phyloP scores from a whole-genome alignment of 352 stramenopile species.

The Phytophthora kernoviae region DNA sequence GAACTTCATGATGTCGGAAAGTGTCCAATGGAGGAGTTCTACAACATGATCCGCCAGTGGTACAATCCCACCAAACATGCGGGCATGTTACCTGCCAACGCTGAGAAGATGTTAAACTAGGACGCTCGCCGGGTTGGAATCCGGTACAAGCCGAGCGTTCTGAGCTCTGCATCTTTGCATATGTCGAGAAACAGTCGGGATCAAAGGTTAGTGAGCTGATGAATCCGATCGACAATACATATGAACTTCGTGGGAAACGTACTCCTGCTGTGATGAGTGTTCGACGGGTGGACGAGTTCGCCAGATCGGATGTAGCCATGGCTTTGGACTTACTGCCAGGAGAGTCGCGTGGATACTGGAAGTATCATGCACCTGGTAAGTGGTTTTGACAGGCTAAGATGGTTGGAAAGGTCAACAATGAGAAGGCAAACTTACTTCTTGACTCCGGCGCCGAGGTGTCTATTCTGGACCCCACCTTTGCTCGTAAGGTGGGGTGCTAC shows the following conservation, averaged over 20 bases:
- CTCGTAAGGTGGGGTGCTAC: not conserved
- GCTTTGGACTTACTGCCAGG: constrained; percentile 15
- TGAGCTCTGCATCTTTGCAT: constrained; percentile 9
- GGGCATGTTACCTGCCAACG: constrained; percentile 5
- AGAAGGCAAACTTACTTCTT: constrained; percentile 11
- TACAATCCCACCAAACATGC: constrained; percentile 11
- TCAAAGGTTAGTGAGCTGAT: not conserved
- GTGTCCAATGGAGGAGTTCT: constrained; percentile 17
- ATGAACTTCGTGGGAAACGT: constrained; percentile 9
- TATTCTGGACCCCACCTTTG: not conserved
- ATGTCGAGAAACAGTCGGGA: not conserved
- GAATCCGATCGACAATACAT: too few species aligned
- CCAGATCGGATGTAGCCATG: constrained; percentile 2
- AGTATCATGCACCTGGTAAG: constrained; percentile 9
- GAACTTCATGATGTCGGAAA: constrained; percentile 9
- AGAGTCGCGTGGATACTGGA: too few species aligned
- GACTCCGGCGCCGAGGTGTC: constrained; percentile 21
- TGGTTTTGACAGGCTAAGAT: not conserved
- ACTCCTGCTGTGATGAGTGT: not conserved
- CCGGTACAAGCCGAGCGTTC: too few species aligned
- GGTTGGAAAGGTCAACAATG: not conserved
- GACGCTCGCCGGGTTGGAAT: constrained; percentile 11
- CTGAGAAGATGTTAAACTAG: constrained; percentile 27
- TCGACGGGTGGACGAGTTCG: not conserved
- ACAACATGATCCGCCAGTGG: constrained; percentile 15